Percentiles rank a stretch among this genome's conserved stretches.
Evolutionary conservation across 1,284 basidiomycete genomes (phyloP).

Genomic region (Apiotrichum gracile): DNA sequence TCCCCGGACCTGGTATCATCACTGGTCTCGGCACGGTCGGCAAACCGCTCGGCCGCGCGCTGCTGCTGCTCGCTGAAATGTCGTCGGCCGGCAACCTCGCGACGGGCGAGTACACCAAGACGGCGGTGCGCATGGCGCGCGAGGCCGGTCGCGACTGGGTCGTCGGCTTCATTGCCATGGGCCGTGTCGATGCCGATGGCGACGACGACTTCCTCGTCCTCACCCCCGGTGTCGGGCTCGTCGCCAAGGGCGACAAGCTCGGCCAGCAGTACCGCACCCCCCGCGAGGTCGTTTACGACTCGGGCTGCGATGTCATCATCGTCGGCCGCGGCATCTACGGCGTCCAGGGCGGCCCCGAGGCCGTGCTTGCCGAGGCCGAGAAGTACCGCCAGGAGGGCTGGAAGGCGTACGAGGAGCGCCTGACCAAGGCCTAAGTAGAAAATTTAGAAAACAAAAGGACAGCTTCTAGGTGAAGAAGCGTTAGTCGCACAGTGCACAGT

Average conservation of each 20-base stretch:
- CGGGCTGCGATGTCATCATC: slow-evolving; percentile 96
- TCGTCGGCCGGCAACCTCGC: slow-evolving; percentile 83
- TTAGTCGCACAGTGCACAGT: neutral
- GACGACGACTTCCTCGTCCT: slow-evolving; percentile 80
- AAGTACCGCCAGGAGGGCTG: slow-evolving; percentile 82
- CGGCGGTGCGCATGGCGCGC: slow-evolving; percentile 81
- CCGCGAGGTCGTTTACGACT: slow-evolving; percentile 69
- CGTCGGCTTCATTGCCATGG: slow-evolving; percentile 90
- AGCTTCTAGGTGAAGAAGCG: neutral
- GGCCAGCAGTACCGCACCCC: slow-evolving; percentile 98
- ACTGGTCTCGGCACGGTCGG: slow-evolving; percentile 82
- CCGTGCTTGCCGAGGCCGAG: slow-evolving; percentile 66
- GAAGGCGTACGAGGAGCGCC: slow-evolving; percentile 70
- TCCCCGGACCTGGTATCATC: slow-evolving; percentile 91
- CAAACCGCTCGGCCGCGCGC: slow-evolving; percentile 72
- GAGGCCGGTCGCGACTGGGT: slow-evolving; percentile 71
- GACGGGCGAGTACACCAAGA: slow-evolving; percentile 74
- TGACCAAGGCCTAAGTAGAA: slow-evolving; percentile 17
- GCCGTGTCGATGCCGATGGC: slow-evolving; percentile 63
- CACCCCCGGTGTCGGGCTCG: slow-evolving; percentile 88
- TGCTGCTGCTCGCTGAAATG: slow-evolving; percentile 95
- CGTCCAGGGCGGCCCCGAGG: slow-evolving; percentile 54
- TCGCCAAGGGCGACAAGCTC: slow-evolving; percentile 74
- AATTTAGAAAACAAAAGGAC: neutral
- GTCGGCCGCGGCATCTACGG: slow-evolving; percentile 95